Percentiles rank a stretch among this genome's conserved stretches.
These are phyloP conservation scores for Phtheirospermum japonicum DNA, from an alignment of 257 asterid genomes.

Conservation along the genomic window DNA sequence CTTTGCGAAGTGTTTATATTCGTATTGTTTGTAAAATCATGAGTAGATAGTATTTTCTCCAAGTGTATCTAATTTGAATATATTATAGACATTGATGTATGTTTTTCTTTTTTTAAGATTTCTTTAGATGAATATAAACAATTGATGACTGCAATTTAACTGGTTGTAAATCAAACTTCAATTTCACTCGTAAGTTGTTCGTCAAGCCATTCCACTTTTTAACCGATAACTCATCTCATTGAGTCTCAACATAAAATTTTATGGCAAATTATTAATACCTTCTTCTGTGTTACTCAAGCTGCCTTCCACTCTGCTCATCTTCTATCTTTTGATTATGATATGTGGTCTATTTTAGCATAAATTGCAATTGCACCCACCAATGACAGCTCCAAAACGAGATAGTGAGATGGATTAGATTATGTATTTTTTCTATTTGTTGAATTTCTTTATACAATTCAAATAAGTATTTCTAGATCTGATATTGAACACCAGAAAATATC, in stretches of 20 bases:
- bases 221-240: not conserved
- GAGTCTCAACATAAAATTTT: not conserved
- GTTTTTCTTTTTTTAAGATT: not conserved
- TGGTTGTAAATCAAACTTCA: not conserved
- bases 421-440: too few relatives aligned
- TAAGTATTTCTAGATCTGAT: too few relatives aligned
- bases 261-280: not conserved
- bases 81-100: not conserved
- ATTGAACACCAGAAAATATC: too few relatives aligned
- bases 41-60: not conserved
- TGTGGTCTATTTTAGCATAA: slow-evolving; percentile 15
- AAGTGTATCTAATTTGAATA: slow-evolving; percentile 10
- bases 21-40: not conserved
- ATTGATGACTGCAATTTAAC: not conserved
- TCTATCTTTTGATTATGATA: not conserved
- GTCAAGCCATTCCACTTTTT: not conserved
- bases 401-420: too few relatives aligned
- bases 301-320: not conserved
- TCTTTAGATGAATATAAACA: not conserved
- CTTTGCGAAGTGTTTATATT: not conserved
- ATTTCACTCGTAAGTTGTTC: not conserved
- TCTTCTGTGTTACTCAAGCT: not conserved
- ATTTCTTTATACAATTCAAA: too few relatives aligned
- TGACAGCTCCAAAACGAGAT: too few relatives aligned
- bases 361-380: not conserved